Evolutionary conservation across 345 rosid genomes (phyloP).

Genomic region (Populus alba): DNA sequence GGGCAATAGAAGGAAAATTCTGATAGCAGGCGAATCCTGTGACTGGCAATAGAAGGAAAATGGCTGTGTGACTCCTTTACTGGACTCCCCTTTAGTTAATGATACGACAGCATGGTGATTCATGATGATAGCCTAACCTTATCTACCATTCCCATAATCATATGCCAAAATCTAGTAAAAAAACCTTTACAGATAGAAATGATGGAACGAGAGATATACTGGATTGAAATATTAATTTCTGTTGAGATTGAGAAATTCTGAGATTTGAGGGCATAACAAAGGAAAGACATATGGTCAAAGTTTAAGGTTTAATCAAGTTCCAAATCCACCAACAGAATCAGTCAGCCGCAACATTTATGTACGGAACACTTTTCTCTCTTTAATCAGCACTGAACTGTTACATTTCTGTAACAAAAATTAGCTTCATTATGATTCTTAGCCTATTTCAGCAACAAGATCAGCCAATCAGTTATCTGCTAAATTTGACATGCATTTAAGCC

Average conservation of each 20-base stretch:
- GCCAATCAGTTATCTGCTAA: not conserved
- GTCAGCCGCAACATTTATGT: no score
- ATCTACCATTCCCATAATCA: not conserved
- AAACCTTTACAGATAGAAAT: not conserved
- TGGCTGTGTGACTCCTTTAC: conserved; percentile 12
- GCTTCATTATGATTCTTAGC: not conserved
- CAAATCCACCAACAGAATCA: no score
- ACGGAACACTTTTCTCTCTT: not conserved
- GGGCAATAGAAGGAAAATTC: conserved; percentile 25
- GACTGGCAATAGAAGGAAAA: conserved; percentile 10
- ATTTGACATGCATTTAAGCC: not conserved
- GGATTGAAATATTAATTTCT: no score
- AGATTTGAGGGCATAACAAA: no score
- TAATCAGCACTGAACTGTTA: not conserved
- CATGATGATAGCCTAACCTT: conserved; percentile 6
- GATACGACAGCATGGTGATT: conserved; percentile 14
- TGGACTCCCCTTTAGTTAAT: conserved; percentile 11
- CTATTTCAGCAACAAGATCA: conserved; percentile 2
- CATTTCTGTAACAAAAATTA: conserved; percentile 6
- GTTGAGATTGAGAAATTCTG: no score
- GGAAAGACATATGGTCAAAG: no score
- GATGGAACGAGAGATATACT: not conserved
- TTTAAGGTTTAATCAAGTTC: no score
- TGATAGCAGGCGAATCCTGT: conserved; percentile 29
- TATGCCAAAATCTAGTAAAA: not conserved